A percentile compares a stretch with the other conserved stretches of the same genome.
Evolutionary conservation across 2,329 filamentous ascomycete genomes (phyloP).

Genomic region (Aspergillus nomiae): DNA sequence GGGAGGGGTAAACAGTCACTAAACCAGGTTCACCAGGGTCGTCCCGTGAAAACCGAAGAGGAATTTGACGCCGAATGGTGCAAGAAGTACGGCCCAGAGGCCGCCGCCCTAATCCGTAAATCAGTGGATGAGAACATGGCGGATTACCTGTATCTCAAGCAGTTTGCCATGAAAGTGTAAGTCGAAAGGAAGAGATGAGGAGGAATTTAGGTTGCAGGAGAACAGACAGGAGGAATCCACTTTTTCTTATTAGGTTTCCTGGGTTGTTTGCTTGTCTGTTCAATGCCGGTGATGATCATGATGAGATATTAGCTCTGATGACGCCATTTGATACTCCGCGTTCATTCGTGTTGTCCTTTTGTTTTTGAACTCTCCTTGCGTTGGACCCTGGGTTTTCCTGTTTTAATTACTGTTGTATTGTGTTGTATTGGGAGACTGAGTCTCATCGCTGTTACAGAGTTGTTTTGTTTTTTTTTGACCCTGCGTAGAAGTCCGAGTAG

Average conservation of each 20-base stretch:
- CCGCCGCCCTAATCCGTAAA: constrained; percentile 59
- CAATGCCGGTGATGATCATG: constrained; percentile 10
- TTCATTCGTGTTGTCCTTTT: constrained; percentile 8
- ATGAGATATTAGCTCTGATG: constrained; percentile 19
- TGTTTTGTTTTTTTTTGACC: background rate
- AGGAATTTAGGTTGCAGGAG: constrained; percentile 4
- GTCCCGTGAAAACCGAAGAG: constrained; percentile 50
- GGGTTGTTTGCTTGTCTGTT: background rate
- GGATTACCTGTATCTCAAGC: constrained; percentile 67
- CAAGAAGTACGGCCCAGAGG: constrained; percentile 62
- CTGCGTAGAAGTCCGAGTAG: background rate
- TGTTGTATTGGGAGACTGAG: background rate
- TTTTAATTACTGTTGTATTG: background rate
- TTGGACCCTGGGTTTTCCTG: background rate
- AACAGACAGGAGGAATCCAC: background rate
- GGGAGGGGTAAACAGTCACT: constrained; percentile 11
- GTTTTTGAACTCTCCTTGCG: no score
- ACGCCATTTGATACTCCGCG: constrained; percentile 15
- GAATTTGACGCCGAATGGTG: constrained; percentile 62
- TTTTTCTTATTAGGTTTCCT: constrained; percentile 3
- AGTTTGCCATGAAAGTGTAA: constrained; percentile 60
- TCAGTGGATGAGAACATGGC: constrained; percentile 61
- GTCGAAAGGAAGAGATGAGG: background rate
- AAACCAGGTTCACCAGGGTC: constrained; percentile 20
- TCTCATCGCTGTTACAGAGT: background rate